Percentiles rank a stretch among this genome's conserved stretches.
Conservation (phyloP, 345 rosid species). For the Excoecaria cochinchinensis region DNA sequence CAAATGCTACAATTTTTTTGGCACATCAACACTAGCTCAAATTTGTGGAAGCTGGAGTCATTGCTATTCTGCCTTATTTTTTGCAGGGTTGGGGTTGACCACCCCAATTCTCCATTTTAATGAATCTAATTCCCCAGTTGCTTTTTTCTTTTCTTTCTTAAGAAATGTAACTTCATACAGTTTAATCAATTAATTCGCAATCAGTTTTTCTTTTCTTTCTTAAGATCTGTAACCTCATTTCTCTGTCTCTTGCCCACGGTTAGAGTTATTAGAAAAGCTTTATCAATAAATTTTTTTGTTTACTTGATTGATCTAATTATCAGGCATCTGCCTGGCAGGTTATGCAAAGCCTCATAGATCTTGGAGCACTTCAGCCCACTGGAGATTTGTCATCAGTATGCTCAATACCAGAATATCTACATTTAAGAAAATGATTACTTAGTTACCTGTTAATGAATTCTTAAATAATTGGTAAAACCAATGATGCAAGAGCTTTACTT, state of each 20-base stretch:
- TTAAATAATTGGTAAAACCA: background rate
- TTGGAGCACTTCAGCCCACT: slow-evolving; percentile 90
- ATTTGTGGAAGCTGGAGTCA: too few species aligned
- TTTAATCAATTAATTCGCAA: too few species aligned
- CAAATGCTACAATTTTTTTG: too few species aligned
- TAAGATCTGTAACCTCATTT: background rate
- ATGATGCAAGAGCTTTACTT: background rate
- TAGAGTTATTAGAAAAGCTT: background rate
- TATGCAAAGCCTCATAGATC: slow-evolving; percentile 71
- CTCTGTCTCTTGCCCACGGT: background rate
- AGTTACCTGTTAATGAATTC: background rate
- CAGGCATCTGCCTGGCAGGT: slow-evolving; percentile 54
- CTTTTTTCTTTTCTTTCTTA: background rate
- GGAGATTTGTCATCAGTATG: slow-evolving; percentile 92
- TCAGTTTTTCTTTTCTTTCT: background rate
- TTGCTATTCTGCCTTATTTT: too few species aligned
- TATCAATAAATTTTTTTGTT: background rate
- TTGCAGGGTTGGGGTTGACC: background rate
- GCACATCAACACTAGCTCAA: too few species aligned
- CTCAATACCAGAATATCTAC: background rate
- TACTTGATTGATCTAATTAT: slow-evolving; percentile 21
- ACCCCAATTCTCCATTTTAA: background rate
- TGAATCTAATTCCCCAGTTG: too few species aligned
- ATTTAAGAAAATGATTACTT: slow-evolving; percentile 2
- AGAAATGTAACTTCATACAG: background rate